These are phyloP conservation scores for Cercis canadensis DNA, from an alignment of 306 rosid genomes.

Conservation along the genomic window DNA sequence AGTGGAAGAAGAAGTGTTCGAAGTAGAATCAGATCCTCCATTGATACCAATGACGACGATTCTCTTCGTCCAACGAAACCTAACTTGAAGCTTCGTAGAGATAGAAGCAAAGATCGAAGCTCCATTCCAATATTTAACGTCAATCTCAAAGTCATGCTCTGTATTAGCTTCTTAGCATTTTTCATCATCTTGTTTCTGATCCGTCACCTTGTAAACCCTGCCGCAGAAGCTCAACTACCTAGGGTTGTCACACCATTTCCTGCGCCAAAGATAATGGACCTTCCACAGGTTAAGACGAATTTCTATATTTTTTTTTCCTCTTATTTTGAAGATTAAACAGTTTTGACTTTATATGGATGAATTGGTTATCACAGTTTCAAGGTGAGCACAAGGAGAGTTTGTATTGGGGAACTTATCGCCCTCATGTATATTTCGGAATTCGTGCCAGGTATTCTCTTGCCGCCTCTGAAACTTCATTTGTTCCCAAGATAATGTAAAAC, in stretches of 20 bases:
- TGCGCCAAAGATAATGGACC: constrained; percentile 84
- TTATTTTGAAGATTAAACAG: neutral
- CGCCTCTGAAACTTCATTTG: neutral
- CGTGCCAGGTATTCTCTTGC: constrained; percentile 73
- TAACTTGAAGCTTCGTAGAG: constrained; percentile 45
- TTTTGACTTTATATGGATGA: constrained; percentile 18
- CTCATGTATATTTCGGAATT: constrained; percentile 85
- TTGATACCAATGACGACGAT: constrained; percentile 37
- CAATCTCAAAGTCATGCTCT: constrained; percentile 59
- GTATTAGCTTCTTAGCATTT: constrained; percentile 58
- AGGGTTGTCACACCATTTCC: constrained; percentile 83
- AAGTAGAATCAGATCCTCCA: constrained; percentile 56
- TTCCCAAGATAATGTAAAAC: neutral
- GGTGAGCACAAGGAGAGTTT: constrained; percentile 92
- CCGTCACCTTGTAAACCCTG: constrained; percentile 41
- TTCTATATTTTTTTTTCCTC: neutral
- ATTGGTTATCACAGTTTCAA: constrained; percentile 69
- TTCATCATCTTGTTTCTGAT: constrained; percentile 58
- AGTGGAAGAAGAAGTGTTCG: constrained; percentile 59
- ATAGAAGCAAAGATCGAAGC: constrained; percentile 46
- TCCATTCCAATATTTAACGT: constrained; percentile 56
- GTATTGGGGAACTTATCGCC: constrained; percentile 99
- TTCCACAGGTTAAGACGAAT: constrained; percentile 70
- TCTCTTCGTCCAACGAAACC: constrained; percentile 41
- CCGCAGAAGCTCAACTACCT: constrained; percentile 43